Evolutionary conservation across 2,329 filamentous ascomycete genomes (phyloP), one percentile per base, ranked within the genome.

Genomic region (Fusarium sp.): DNA sequence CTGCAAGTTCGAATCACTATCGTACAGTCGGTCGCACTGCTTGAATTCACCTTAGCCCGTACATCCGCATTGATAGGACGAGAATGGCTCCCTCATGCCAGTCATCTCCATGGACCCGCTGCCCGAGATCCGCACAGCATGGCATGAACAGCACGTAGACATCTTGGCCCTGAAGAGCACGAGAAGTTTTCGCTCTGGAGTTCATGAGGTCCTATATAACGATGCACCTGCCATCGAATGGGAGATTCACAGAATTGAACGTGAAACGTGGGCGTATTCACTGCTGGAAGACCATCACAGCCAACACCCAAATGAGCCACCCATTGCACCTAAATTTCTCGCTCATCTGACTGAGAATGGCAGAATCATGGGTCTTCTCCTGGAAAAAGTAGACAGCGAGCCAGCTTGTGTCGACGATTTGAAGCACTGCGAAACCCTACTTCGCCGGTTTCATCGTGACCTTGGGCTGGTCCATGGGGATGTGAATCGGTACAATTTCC

Each of bases 251-350:
- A 39, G 38, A 14, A 39, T 39, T n/a, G 38, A 39, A 39, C 38
- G 38, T 14, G 38, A 39, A 39, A 39, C 20, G 1, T 39, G 38
- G 38, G 12, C 20, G 12, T 39, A 39, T 39, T 39, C n/a, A 12
- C n/a, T 42, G 15, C 0, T 42, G 1, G 39, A 24, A 42, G n/a
- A 5, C n/a, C 1, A 42, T 7, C 4, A 5, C 0, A 24, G 9
- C n/a, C 39, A 24, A 18, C 14, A 42, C n/a, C 38, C 13, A 41
- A 4, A 41, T 6, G 22, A 41, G 4, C 2, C 22, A 41, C 22
- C 22, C 8, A 41, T 41, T 41, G 38, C 14, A 10, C 38, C 38
- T 6, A 24, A 24, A 16, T 42, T 18, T 15, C 39, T 16, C n/a
- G 15, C 39, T 24, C 15, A 42, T 16, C n/a, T 42, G 39, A 42